A percentile compares a stretch with the other conserved stretches of the same genome.
Evolutionary conservation across 257 asterid genomes (phyloP).

Genomic region (Solanum etuberosum): DNA sequence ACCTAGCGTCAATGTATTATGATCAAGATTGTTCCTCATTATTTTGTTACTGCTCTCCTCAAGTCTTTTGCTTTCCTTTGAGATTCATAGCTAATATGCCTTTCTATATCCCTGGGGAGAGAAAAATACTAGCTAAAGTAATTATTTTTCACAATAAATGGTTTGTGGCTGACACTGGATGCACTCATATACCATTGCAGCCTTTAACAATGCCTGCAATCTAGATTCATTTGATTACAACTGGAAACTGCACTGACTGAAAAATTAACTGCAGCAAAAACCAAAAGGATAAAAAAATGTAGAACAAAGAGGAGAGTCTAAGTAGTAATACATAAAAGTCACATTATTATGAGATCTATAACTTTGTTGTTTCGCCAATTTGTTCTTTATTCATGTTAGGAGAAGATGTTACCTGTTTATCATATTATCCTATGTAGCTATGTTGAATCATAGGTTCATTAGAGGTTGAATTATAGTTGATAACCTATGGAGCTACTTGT

Average conservation of each 20-base stretch:
- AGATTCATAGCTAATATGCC: neutral
- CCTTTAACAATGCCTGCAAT: neutral
- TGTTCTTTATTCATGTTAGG: neutral
- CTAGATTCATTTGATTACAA: neutral
- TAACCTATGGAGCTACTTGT: neutral
- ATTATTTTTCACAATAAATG: neutral
- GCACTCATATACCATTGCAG: neutral
- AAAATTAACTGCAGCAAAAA: neutral
- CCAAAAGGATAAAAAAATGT: neutral
- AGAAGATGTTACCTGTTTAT: neutral
- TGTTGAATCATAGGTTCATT: neutral
- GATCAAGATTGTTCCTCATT: neutral
- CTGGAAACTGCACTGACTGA: neutral
- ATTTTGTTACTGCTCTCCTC: neutral
- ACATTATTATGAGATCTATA: neutral
- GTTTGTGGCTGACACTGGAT: neutral
- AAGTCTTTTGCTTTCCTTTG: neutral
- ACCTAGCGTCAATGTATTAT: neutral
- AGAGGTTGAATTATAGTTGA: neutral
- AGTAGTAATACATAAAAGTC: neutral
- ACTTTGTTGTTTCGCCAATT: neutral
- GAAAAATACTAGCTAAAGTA: neutral
- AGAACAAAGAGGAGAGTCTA: neutral
- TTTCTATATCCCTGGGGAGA: neutral
- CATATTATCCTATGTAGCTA: neutral